phyloP scores from a whole-genome alignment of 2,329 filamentous ascomycete genomes.

The Beauveria scarabaeidicola region DNA sequence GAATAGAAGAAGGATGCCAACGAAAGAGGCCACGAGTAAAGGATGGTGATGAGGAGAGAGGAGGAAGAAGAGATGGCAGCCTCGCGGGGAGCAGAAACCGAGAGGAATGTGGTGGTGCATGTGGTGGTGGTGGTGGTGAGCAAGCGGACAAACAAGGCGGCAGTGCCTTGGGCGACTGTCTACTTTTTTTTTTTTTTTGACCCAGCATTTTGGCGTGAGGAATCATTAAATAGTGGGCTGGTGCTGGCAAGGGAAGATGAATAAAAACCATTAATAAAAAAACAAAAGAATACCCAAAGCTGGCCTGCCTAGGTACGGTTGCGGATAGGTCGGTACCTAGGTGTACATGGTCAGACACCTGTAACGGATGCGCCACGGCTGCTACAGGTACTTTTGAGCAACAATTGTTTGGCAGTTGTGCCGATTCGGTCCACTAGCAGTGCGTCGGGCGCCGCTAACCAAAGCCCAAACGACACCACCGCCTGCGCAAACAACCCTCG shows the following conservation, averaged over 20 bases:
- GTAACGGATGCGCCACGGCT: no score
- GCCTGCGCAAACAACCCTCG: no score
- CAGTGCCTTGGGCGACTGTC: neutral
- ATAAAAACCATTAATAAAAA: no score
- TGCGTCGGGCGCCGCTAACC: neutral
- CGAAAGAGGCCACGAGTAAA: neutral
- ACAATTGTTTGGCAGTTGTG: neutral
- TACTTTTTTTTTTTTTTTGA: neutral
- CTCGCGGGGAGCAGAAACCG: neutral
- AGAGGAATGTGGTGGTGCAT: neutral
- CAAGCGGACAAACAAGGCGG: neutral
- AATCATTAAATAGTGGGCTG: no score
- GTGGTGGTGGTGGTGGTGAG: neutral
- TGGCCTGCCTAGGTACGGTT: no score
- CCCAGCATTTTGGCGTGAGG: neutral
- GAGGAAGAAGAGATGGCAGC: neutral
- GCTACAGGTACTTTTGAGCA: no score
- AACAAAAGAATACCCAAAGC: no score
- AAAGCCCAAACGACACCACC: neutral
- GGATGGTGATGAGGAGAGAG: slow-evolving; percentile 1
- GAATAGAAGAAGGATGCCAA: neutral
- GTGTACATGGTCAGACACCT: no score
- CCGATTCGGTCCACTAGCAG: neutral
- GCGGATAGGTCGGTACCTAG: no score
- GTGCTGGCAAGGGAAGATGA: no score